Percentiles rank a stretch among this genome's conserved stretches.
phyloP scores from a whole-genome alignment of 1,284 basidiomycete species.

The Abortiporus biennis region DNA sequence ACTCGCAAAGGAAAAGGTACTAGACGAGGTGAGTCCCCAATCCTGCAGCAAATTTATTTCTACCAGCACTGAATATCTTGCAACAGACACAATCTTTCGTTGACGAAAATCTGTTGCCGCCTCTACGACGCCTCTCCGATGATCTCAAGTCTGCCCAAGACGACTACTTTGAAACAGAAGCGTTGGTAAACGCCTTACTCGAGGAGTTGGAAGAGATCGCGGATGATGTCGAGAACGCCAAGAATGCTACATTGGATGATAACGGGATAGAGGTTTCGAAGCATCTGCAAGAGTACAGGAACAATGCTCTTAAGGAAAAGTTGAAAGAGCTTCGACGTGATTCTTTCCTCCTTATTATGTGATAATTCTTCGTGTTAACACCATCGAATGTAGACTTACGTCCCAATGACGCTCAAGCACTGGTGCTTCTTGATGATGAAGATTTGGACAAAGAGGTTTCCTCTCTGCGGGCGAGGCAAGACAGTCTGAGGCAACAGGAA shows the following conservation, averaged over 20 bases:
- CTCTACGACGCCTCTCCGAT: conserved; percentile 3
- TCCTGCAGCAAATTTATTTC: background rate
- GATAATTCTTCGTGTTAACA: background rate
- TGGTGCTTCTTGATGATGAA: conserved; percentile 16
- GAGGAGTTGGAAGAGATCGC: conserved; percentile 24
- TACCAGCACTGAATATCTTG: background rate
- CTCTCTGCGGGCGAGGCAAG: background rate
- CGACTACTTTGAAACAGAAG: conserved; percentile 20
- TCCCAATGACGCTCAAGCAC: conserved; percentile 8
- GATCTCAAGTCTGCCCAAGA: too few relatives aligned
- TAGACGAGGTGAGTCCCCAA: conserved; percentile 16
- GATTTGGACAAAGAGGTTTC: conserved; percentile 16
- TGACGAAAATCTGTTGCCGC: conserved; percentile 11
- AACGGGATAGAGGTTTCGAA: background rate
- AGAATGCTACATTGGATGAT: background rate
- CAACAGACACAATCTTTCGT: conserved; percentile 12
- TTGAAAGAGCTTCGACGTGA: conserved; percentile 15
- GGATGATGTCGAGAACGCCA: conserved; percentile 15
- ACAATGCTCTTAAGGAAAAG: conserved; percentile 8
- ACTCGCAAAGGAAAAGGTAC: conserved; percentile 12
- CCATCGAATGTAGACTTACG: conserved; percentile 4
- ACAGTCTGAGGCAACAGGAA: background rate
- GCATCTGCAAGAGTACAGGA: conserved; percentile 1
- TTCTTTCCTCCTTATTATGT: background rate
- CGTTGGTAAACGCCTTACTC: conserved; percentile 18